Base-by-base conservation (phyloP, 1,284 basidiomycete species). In the Ceratobasidium sp. region DNA sequence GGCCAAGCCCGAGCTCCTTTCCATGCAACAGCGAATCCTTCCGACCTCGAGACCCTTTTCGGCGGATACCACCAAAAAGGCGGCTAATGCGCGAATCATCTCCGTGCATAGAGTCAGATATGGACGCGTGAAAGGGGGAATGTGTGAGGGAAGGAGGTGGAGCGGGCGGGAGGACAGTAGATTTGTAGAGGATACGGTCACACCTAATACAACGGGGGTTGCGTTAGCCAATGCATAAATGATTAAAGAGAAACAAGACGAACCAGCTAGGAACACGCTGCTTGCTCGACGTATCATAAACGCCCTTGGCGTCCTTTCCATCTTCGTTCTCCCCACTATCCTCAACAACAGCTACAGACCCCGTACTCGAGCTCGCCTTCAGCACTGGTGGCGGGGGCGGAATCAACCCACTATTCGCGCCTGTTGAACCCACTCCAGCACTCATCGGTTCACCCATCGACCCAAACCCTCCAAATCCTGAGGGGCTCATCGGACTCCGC, bases 181-280 rank as follows among this genome's bases (percentile, higher is more conserved):
- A 86, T 79, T 92, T 93, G 88, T 88, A 93, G 2, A 93, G 80
- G 63, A 93, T 91, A 23, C 91, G 87, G 77, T 93, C 91, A 77
- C 91, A 93, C 90, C 90, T 91, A 72, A 38, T 73, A 21, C n/a
- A n/a, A n/a, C n/a, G n/a, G n/a, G n/a, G n/a, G n/a, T n/a, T 30
- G 30, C 28, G 35, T 62, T 9, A 43, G 18, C 7, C 9, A 59
- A 23, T 73, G 30, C 67, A 35, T 14, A 5, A 43, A 59, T 4
- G 23, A 32, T 18, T 9, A 43, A 44, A 26, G 21, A 26, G 8
- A 63, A 35, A 73, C 23, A 41, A 41, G 43, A 80, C 85, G 73
- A 74, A 91, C 91, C 92, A 93, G 78, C 91, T 92, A 2, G 91
- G 91, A 35, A 93, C 91, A n/a, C 91, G 87, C 77, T 88, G 86